These are phyloP conservation scores for Xylaria sp. DNA, from an alignment of 2,329 filamentous ascomycete genomes.

Conservation along the genomic window DNA sequence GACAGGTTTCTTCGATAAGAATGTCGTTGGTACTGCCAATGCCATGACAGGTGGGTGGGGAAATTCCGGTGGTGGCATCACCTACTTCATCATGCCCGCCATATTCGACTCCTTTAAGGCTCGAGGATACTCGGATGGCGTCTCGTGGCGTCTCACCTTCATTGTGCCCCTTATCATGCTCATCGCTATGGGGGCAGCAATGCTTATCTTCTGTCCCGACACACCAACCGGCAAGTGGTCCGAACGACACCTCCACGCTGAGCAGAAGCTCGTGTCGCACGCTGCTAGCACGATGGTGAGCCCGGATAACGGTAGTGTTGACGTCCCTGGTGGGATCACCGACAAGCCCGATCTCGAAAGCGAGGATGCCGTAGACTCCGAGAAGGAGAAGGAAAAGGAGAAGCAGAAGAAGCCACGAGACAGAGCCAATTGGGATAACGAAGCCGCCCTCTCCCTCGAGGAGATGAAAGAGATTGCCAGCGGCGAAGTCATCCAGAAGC, in stretches of 20 bases:
- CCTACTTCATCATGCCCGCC: conserved; percentile 92
- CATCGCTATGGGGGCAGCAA: conserved; percentile 63
- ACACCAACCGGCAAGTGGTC: conserved; percentile 83
- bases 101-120: conserved; percentile 77
- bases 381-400: conserved; percentile 47
- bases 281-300: conserved; percentile 34
- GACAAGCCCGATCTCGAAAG: conserved; percentile 45
- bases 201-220: conserved; percentile 77
- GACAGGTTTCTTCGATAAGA: conserved; percentile 92
- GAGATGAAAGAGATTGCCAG: conserved; percentile 59
- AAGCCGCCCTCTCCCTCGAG: conserved; percentile 50
- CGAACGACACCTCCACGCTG: conserved; percentile 64
- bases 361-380: conserved; percentile 45
- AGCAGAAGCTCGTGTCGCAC: conserved; percentile 55
- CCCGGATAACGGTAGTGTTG: conserved; percentile 48
- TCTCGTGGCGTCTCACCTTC: conserved; percentile 84
- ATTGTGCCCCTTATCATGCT: conserved; percentile 82
- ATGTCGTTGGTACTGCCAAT: conserved; percentile 86
- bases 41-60: conserved; percentile 83
- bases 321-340: conserved; percentile 53
- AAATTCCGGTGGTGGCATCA: conserved; percentile 86
- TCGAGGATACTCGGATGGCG: conserved; percentile 63
- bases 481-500: conserved; percentile 57
- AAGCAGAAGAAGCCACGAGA: conserved; percentile 38
- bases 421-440: conserved; percentile 42